These are phyloP conservation scores for Talaromyces sp. DNA, from an alignment of 2,329 filamentous ascomycete genomes.

Conservation along the genomic window DNA sequence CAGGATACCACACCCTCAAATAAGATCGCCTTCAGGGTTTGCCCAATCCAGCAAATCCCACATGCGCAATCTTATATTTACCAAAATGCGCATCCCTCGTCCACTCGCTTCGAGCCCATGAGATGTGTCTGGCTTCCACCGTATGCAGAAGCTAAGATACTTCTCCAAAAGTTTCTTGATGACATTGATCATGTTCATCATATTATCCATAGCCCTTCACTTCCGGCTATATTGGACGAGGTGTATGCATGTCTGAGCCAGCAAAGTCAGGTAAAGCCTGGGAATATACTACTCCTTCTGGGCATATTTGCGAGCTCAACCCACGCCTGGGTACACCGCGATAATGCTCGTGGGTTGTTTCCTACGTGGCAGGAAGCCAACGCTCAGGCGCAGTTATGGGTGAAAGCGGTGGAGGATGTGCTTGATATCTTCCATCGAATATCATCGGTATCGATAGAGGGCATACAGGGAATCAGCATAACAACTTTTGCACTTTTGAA, in stretches of 20 bases:
- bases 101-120: background rate
- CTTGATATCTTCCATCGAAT: background rate
- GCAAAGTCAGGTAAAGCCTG: background rate
- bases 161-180: background rate
- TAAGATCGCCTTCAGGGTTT: background rate
- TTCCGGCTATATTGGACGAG: background rate
- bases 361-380: conserved; percentile 3
- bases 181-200: conserved; percentile 3
- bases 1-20: background rate
- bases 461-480: background rate
- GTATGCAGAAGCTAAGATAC: background rate
- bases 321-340: background rate
- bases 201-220: background rate
- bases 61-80: background rate
- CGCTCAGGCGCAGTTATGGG: background rate
- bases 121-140: conserved; percentile 2
- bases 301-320: background rate
- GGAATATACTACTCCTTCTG: background rate
- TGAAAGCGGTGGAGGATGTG: background rate
- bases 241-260: background rate
- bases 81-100: background rate
- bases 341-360: background rate
- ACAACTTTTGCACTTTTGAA: background rate
- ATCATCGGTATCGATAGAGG: background rate
- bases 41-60: background rate